Evolutionary conservation across 2,329 filamentous ascomycete species (phyloP), one percentile per base, ranked within the genome.

Genomic region (Cordyceps pruinosa): DNA sequence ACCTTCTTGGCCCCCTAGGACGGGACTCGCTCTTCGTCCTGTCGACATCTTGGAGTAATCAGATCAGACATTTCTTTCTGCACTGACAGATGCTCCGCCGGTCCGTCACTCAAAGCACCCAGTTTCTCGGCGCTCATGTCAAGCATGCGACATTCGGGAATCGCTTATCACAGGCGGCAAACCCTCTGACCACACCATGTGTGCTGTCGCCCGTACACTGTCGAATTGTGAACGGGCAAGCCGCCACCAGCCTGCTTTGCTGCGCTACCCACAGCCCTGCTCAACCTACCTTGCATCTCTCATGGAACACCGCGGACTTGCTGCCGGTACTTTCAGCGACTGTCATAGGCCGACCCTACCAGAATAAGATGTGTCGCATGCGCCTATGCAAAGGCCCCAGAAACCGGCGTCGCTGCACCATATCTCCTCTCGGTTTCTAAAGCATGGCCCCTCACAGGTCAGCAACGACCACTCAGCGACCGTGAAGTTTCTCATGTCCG

Each of bases 321-420:
- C 13, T 44, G 39, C 35, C 49, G 39, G 35, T 32, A 32, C 32
- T 42, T 42, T 28, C 23, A 52, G 1, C 26, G 3, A 23, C 17
- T 44, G n/a, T 44, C 26, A 52, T 34, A 44, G 37, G 37, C 19
- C 39, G 23, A 17, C 5, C 4, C 21, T 19, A 13, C 21, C 41
- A 54, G 21, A 35, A 35, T 37, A 19, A 52, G 51, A 54, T 37
- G 35, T 30, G 51, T 54, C 37, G 41, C 51, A 54, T 54, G 51
- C 41, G 23, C 46, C 17, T 37, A 45, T 45, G 51, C 39, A 53
- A 15, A 32, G 39, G n/a, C 21, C 17, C 13, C 41, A 46, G 34
- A 21, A 51, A 35, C 48, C 35, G 28, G 45, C 35, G 48, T n/a
- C 23, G 39, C 26, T 35, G 51, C 51, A 46, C 30, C 30, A n/a